Conservation (phyloP, 495 filamentous ascomycete species). For the Podospora pseudopauciseta region DNA sequence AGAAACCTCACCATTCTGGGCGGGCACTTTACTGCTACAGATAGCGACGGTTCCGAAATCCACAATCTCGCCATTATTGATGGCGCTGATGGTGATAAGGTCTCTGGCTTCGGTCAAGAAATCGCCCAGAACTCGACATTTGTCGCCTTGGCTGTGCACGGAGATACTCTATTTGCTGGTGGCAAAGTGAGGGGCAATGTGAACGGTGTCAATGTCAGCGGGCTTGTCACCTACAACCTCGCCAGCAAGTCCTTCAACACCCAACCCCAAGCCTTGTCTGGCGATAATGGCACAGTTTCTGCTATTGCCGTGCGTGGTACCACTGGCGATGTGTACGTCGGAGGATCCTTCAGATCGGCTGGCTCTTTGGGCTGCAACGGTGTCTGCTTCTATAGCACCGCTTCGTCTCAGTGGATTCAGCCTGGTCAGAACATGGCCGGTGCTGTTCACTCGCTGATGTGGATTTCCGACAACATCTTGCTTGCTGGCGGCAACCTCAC, state of each 20-base stretch:
- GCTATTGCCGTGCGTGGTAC: constrained; percentile 64
- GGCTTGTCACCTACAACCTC: constrained; percentile 79
- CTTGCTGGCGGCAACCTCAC: constrained; percentile 74
- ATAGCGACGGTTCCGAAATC: constrained; percentile 64
- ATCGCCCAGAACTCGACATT: constrained; percentile 71
- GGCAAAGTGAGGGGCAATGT: constrained; percentile 71
- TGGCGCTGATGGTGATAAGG: constrained; percentile 50
- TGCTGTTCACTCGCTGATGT: constrained; percentile 64
- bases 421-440: constrained; percentile 68
- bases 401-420: constrained; percentile 68
- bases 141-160: constrained; percentile 62
- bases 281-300: constrained; percentile 66
- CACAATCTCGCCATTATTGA: constrained; percentile 76
- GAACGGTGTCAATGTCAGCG: constrained; percentile 59
- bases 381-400: constrained; percentile 73
- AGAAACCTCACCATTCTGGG: constrained; percentile 84
- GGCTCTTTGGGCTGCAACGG: constrained; percentile 78
- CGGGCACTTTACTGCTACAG: constrained; percentile 76
- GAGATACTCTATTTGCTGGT: constrained; percentile 73
- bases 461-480: constrained; percentile 65
- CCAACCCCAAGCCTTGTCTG: constrained; percentile 70
- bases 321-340: constrained; percentile 75
- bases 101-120: constrained; percentile 66
- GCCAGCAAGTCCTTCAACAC: constrained; percentile 52
- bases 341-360: constrained; percentile 73